Evolutionary conservation across 495 filamentous ascomycete species (phyloP), one percentile per base, ranked within the genome.

Genomic region (Rhizodiscina lignyota): DNA sequence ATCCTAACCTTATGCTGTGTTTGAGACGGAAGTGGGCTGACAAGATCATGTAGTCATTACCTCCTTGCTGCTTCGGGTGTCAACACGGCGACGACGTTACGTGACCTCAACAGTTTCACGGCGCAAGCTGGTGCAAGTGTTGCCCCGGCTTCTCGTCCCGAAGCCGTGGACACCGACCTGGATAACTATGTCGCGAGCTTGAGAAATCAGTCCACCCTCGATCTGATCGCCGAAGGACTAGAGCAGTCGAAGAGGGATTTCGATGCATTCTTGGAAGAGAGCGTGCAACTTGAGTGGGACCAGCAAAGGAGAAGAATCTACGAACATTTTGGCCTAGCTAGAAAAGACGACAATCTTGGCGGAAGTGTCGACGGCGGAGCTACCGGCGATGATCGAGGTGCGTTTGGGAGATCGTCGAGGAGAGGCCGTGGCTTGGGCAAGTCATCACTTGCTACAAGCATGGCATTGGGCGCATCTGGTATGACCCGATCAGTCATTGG

Each of bases 221-320:
- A 77, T 46, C 86, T 93, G 70, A 83, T 94, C 37, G 67, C 77
- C 15, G 84, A 96, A 45, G 81, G 84, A 16, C 65, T 94, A 41
- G 72, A 84, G 44, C 73, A 85, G 37, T 83, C 84, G 11, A 75
- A 83, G 27, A 73, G 72, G 13, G 87, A 94, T 49, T 96, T 99
- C 44, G 84, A 99, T 50, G 54, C 67, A 26, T 94, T 91, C 53
- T 59, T 99, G 30, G 89, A 94, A 51, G 85, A 92, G 43, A 87
- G 89, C 49, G 77, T 94, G 4, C 82, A 83, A 5, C 76, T 89
- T 63, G 82, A 94, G 53, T 96, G 87, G 87, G 84, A 96, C 37
- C 73, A 77, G 4, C 89, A 96, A 57, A 76, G 86, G 24, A 79
- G 77, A 50, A 74, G 74, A 35, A 93, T 96, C 35, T 94, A 94